Conservation (phyloP, 2,329 filamentous ascomycete genomes). For the Myriosclerotinia scirpicola region DNA sequence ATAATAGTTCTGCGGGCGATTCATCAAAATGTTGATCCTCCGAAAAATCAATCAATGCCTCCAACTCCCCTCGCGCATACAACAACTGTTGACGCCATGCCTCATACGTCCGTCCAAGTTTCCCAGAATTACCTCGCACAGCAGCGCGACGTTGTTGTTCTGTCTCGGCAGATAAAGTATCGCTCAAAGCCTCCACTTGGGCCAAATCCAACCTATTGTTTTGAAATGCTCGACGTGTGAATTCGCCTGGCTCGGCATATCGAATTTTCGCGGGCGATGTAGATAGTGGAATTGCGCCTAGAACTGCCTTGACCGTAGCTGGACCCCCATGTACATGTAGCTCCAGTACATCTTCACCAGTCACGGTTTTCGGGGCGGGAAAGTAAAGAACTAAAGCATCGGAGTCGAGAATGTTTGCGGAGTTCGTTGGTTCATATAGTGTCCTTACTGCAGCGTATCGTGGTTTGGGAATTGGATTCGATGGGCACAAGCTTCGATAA, state of each 20-base stretch:
- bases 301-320: conserved; percentile 83
- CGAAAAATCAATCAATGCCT: conserved; percentile 94
- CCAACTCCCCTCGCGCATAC: conserved; percentile 82
- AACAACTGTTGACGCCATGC: conserved; percentile 75
- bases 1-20: conserved; percentile 69
- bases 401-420: conserved; percentile 57
- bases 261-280: conserved; percentile 53
- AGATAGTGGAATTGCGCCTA: conserved; percentile 70
- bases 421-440: conserved; percentile 60
- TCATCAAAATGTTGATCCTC: conserved; percentile 98
- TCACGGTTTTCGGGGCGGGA: conserved; percentile 76
- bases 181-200: conserved; percentile 70
- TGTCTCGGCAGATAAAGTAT: conserved; percentile 69
- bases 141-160: conserved; percentile 90
- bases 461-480: conserved; percentile 53
- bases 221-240: conserved; percentile 87
- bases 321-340: conserved; percentile 91
- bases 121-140: conserved; percentile 71
- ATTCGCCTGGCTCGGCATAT: conserved; percentile 93
- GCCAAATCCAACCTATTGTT: conserved; percentile 83
- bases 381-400: conserved; percentile 72
- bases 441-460: conserved; percentile 71
- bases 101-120: conserved; percentile 75
- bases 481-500: conserved; percentile 62
- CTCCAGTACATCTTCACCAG: conserved; percentile 89